Percentiles rank a stretch among this genome's conserved stretches.
These are phyloP conservation scores for Penicillium tannophilum DNA, from an alignment of 495 filamentous ascomycete genomes.

Conservation along the genomic window DNA sequence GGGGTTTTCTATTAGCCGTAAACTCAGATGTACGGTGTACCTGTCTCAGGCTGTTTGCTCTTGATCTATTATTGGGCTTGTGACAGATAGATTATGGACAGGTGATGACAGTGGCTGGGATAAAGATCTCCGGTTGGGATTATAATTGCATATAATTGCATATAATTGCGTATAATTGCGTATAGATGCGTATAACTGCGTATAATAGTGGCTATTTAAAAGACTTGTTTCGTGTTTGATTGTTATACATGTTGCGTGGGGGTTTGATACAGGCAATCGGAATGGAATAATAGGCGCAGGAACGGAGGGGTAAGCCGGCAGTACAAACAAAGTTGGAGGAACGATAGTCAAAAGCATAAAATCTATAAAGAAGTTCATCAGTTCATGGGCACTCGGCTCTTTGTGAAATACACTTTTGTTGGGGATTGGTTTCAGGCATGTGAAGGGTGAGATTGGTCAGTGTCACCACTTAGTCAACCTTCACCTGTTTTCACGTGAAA, in stretches of 20 bases:
- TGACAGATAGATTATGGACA: no score
- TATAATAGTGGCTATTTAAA: no score
- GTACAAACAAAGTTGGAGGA: no score
- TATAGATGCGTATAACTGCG: no score
- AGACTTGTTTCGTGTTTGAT: not conserved
- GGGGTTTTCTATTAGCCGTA: not conserved
- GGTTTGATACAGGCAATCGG: no score
- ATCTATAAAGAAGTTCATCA: no score
- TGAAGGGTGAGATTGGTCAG: not conserved
- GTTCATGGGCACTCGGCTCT: no score
- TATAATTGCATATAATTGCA: not conserved
- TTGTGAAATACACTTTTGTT: not conserved
- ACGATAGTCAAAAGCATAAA: no score
- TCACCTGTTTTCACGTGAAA: constrained; percentile 4
- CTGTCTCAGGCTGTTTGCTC: no score
- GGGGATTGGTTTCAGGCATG: not conserved
- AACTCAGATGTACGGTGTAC: not conserved
- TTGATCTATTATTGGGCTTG: no score
- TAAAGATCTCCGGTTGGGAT: not conserved
- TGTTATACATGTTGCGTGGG: not conserved
- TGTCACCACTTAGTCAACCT: not conserved
- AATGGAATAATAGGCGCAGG: no score
- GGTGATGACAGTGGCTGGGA: not conserved
- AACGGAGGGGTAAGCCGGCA: no score
- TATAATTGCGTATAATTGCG: not conserved